Evolutionary conservation across 1,284 basidiomycete genomes (phyloP).

Genomic region (Rhodofomes roseus): DNA sequence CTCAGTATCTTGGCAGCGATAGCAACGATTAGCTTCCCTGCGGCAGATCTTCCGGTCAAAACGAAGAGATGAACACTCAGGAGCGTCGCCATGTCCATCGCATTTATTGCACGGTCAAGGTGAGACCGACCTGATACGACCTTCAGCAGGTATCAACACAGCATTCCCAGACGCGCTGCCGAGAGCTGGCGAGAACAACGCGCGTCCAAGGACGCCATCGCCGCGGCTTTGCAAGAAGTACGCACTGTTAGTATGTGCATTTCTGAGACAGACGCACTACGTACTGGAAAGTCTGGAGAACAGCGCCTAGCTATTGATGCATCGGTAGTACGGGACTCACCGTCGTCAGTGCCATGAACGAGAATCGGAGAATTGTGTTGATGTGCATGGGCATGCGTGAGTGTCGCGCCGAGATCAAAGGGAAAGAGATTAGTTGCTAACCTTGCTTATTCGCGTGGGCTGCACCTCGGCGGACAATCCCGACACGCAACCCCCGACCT

Average conservation of each 20-base stretch:
- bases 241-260: constrained; percentile 26
- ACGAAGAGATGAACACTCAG: constrained; percentile 49
- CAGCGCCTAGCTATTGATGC: constrained; percentile 49
- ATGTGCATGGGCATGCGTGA: constrained; percentile 43
- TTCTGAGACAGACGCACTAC: constrained; percentile 22
- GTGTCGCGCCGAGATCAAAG: background rate
- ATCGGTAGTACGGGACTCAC: constrained; percentile 76
- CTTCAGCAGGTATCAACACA: background rate
- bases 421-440: constrained; percentile 30
- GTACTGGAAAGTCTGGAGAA: constrained; percentile 63
- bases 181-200: constrained; percentile 60
- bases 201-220: constrained; percentile 55
- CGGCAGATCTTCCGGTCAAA: constrained; percentile 23
- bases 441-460: constrained; percentile 90
- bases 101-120: constrained; percentile 70
- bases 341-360: constrained; percentile 87
- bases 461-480: constrained; percentile 92
- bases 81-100: constrained; percentile 52
- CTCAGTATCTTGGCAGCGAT: constrained; percentile 76
- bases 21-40: constrained; percentile 70
- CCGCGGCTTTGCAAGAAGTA: constrained; percentile 67
- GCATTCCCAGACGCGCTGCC: constrained; percentile 47
- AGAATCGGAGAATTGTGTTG: constrained; percentile 90
- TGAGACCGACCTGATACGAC: constrained; percentile 31
- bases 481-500: too few relatives aligned